These are phyloP conservation scores for Caloboletus inedulis DNA, from an alignment of 1,284 basidiomycete species.

Conservation along the genomic window DNA sequence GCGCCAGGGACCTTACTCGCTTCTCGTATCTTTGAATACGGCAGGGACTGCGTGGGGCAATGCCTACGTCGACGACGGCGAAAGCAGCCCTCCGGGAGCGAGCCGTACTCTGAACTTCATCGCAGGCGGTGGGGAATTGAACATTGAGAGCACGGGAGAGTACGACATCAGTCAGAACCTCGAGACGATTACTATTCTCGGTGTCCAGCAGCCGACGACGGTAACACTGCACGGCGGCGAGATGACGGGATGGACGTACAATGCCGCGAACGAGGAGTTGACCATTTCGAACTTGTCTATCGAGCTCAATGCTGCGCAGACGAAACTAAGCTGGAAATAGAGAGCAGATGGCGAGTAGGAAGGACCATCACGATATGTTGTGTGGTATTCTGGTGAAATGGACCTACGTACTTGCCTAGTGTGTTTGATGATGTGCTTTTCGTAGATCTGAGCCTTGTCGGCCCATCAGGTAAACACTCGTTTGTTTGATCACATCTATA, in stretches of 20 bases:
- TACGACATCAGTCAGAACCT: conserved; percentile 45
- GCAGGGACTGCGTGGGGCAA: conserved; percentile 44
- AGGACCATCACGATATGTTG: not conserved
- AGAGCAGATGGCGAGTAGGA: not conserved
- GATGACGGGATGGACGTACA: conserved; percentile 35
- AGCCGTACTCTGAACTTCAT: conserved; percentile 45
- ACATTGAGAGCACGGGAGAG: conserved; percentile 39
- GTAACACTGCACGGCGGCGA: conserved; percentile 38
- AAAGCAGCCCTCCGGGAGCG: conserved; percentile 48
- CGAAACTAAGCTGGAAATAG: conserved; percentile 28
- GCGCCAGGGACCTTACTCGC: conserved; percentile 40
- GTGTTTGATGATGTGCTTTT: not conserved
- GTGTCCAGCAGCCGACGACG: conserved; percentile 37
- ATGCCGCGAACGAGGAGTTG: conserved; percentile 33
- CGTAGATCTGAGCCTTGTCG: not conserved
- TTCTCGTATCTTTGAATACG: conserved; percentile 46
- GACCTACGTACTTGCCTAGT: not conserved
- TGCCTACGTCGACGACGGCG: conserved; percentile 57
- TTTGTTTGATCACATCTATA: too few species aligned
- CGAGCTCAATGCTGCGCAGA: conserved; percentile 34
- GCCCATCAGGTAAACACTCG: not conserved
- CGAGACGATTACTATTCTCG: conserved; percentile 48
- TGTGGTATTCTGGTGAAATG: not conserved
- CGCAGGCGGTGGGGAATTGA: conserved; percentile 33
- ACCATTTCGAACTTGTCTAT: conserved; percentile 30